phyloP scores from a whole-genome alignment of 495 filamentous ascomycete genomes.

The Penicillium goetzii region DNA sequence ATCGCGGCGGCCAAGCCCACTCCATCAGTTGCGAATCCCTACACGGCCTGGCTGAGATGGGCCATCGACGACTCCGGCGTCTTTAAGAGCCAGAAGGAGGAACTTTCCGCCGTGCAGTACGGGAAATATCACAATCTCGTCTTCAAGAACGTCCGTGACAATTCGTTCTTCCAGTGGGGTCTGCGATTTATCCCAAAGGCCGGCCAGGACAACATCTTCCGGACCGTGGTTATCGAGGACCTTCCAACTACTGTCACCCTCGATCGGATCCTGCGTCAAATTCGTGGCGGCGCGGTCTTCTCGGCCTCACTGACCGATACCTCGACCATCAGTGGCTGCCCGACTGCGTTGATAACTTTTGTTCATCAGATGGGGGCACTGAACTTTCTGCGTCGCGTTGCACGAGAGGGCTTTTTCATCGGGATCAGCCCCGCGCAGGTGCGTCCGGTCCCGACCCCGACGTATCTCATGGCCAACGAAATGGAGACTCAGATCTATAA shows the following conservation, averaged over 20 bases:
- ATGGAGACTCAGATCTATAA: constrained; percentile 26
- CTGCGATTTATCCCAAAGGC: constrained; percentile 36
- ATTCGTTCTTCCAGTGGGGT: constrained; percentile 39
- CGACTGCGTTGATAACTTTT: constrained; percentile 39
- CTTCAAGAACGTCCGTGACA: constrained; percentile 27
- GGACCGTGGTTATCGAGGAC: constrained; percentile 38
- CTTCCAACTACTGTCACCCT: constrained; percentile 29
- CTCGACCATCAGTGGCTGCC: constrained; percentile 29
- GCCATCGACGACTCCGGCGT: constrained; percentile 29
- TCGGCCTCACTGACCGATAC: constrained; percentile 37
- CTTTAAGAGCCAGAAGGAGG: constrained; percentile 22
- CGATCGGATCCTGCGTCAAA: constrained; percentile 28
- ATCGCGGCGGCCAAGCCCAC: neutral
- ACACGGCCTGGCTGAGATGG: constrained; percentile 32
- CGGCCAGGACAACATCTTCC: constrained; percentile 27
- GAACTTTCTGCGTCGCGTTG: constrained; percentile 22
- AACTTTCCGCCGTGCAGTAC: neutral
- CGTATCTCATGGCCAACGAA: constrained; percentile 32
- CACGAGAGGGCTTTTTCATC: constrained; percentile 20
- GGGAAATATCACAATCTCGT: neutral
- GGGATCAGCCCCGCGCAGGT: constrained; percentile 23
- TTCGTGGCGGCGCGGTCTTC: constrained; percentile 35
- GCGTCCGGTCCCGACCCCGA: constrained; percentile 37
- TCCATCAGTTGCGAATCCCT: neutral
- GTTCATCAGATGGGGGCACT: constrained; percentile 31